phyloP scores from a whole-genome alignment of 805 yeast species.

The Teunomyces kruisii region DNA sequence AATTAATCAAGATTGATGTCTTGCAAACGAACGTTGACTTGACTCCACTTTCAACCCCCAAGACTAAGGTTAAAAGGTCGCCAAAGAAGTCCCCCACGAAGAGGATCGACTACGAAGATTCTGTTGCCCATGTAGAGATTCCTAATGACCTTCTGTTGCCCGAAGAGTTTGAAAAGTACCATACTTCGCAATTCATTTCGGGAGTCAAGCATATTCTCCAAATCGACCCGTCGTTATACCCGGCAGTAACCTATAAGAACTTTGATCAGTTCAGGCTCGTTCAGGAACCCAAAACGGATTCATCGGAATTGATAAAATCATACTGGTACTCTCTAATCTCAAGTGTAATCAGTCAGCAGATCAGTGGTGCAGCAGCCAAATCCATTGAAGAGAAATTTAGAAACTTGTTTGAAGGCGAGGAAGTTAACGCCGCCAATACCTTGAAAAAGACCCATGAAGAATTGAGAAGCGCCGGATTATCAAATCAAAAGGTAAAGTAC shows the following conservation, averaged over 20 bases:
- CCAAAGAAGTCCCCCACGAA: constrained; percentile 4
- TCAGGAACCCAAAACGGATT: constrained; percentile 1
- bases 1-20: background rate
- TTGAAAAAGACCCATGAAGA: constrained; percentile 41
- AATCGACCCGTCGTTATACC: constrained; percentile 36
- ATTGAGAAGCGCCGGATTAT: constrained; percentile 66
- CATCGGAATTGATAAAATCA: constrained; percentile 18
- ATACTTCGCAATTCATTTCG: constrained; percentile 31
- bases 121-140: constrained; percentile 7
- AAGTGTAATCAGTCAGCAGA: constrained; percentile 66
- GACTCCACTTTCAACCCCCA: background rate
- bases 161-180: constrained; percentile 24
- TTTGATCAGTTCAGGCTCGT: constrained; percentile 22
- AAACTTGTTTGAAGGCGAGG: constrained; percentile 26
- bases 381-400: constrained; percentile 55
- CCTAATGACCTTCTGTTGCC: constrained; percentile 20
- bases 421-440: constrained; percentile 56
- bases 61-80: background rate
- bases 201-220: constrained; percentile 30
- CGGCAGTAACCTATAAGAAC: constrained; percentile 26
- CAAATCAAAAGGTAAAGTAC: constrained; percentile 66
- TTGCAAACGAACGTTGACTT: background rate
- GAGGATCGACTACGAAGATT: constrained; percentile 9
- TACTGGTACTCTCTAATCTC: constrained; percentile 40
- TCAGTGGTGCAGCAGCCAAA: constrained; percentile 77